Percentiles rank a stretch among this genome's conserved stretches.
Conservation (phyloP, 2,329 filamentous ascomycete species). For the Paecilomyces sp. region DNA sequence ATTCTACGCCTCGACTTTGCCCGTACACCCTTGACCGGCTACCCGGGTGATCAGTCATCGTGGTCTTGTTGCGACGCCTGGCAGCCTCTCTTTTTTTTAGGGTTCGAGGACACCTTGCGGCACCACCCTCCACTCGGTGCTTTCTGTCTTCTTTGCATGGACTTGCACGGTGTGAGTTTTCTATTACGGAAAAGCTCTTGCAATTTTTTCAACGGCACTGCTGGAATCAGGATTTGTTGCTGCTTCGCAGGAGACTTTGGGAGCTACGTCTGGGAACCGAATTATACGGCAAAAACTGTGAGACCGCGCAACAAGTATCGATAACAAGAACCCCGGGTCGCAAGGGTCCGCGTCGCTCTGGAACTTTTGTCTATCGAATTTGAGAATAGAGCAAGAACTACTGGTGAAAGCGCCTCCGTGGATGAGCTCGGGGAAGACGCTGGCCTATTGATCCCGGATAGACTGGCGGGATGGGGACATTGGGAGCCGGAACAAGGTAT, state of each 20-base stretch:
- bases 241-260: not conserved
- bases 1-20: slow-evolving; percentile 10
- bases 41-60: slow-evolving; percentile 2
- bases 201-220: not conserved
- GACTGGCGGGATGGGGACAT: slow-evolving; percentile 30
- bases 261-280: not conserved
- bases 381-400: not conserved
- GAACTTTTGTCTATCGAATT: not conserved
- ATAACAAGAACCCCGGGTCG: not conserved
- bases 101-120: not conserved
- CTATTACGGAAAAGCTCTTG: not conserved
- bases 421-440: slow-evolving; percentile 6
- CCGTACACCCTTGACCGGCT: not conserved
- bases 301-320: not conserved
- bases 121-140: not conserved
- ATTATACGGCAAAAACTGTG: not conserved
- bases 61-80: not conserved
- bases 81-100: too few species aligned
- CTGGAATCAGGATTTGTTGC: not conserved
- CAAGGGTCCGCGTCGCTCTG: not conserved
- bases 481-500: slow-evolving; percentile 29
- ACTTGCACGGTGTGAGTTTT: not conserved
- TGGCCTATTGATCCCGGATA: not conserved
- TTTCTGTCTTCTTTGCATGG: not conserved
- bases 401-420: slow-evolving; percentile 5